These are phyloP conservation scores for Mitragyna speciosa DNA, from an alignment of 257 asterid genomes.

Conservation along the genomic window DNA sequence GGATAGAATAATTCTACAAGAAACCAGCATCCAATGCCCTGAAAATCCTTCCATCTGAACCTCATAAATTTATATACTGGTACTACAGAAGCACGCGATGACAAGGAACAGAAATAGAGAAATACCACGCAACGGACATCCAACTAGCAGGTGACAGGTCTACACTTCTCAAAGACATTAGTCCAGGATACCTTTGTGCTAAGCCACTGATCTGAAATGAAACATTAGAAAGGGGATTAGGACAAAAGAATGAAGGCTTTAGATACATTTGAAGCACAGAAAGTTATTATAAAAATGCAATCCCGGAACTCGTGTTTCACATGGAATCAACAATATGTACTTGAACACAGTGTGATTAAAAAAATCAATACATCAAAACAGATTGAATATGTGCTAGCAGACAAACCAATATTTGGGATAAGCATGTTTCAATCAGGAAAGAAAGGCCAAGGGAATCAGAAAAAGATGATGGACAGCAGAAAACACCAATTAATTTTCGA, in stretches of 20 bases:
- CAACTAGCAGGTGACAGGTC: constrained; percentile 60
- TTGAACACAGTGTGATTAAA: neutral
- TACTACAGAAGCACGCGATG: no score
- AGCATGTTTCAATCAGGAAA: neutral
- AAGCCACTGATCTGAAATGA: constrained; percentile 38
- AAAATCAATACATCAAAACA: neutral
- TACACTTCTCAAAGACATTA: constrained; percentile 50
- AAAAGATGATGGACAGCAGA: constrained; percentile 14
- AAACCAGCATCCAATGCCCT: neutral
- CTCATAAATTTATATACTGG: neutral
- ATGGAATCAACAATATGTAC: constrained; percentile 10
- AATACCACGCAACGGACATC: constrained; percentile 58
- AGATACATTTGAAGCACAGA: constrained; percentile 2
- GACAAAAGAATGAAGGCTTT: neutral
- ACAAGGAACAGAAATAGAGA: neutral
- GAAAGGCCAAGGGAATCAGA: constrained; percentile 4
- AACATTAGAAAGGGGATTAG: neutral
- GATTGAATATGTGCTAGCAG: constrained; percentile 18
- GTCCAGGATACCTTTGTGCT: constrained; percentile 43
- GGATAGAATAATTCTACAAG: neutral
- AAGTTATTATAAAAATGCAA: neutral
- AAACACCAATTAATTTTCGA: constrained; percentile 3
- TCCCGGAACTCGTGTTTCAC: constrained; percentile 15
- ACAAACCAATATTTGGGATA: neutral
- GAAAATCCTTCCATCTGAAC: neutral